These are phyloP conservation scores for Coemansia sp. DNA, from an alignment of 192 early-diverging fungal species.

Conservation along the genomic window DNA sequence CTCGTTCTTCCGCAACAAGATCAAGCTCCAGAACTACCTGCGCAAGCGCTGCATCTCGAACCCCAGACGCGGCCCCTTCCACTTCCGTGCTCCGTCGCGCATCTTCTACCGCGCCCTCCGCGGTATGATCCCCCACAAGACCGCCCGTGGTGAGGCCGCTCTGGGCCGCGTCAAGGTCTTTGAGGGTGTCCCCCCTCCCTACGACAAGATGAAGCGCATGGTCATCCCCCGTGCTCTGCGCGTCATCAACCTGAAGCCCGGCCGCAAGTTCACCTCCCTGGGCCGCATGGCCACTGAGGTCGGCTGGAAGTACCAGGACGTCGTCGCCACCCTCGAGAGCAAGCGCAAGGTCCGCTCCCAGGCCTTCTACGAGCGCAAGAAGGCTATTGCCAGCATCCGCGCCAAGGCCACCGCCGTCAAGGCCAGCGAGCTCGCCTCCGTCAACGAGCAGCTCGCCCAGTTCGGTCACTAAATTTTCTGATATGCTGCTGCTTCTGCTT, in stretches of 20 bases:
- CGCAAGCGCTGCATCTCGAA: conserved; percentile 98
- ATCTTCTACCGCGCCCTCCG: conserved; percentile 97
- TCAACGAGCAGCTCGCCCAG: conserved; percentile 57
- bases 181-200: conserved; percentile 97
- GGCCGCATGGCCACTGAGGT: conserved; percentile 93
- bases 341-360: conserved; percentile 95
- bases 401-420: conserved; percentile 56
- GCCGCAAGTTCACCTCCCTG: conserved; percentile 96
- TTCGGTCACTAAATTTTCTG: conserved; percentile 65
- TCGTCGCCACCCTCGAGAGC: conserved; percentile 94
- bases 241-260: conserved; percentile 93
- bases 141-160: conserved; percentile 94
- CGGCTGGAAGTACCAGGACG: conserved; percentile 99
- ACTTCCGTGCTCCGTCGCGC: conserved; percentile 96
- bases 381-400: conserved; percentile 70
- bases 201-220: conserved; percentile 95
- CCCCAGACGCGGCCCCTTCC: conserved; percentile 95
- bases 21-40: conserved; percentile 95
- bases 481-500: too few species aligned
- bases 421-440: conserved; percentile 54
- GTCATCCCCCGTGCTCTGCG: conserved; percentile 96
- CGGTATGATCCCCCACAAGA: conserved; percentile 99
- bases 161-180: conserved; percentile 98
- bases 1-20: conserved; percentile 99
- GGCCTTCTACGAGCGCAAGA: conserved; percentile 91